phyloP scores from a whole-genome alignment of 345 rosid species.

The Salix brachista region DNA sequence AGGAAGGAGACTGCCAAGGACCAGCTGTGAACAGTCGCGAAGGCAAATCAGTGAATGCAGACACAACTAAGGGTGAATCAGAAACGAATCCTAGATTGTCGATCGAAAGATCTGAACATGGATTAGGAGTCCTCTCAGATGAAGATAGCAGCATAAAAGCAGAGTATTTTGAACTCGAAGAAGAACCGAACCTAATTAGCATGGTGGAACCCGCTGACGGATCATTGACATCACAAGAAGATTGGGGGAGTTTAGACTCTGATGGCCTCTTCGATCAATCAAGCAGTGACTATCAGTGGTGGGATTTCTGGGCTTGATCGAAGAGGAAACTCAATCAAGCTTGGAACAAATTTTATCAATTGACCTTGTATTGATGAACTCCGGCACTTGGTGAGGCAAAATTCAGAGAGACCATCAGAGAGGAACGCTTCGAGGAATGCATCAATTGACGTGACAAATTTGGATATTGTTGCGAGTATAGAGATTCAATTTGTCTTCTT shows the following conservation, averaged over 20 bases:
- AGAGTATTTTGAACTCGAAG: slow-evolving; percentile 58
- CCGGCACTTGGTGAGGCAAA: background rate
- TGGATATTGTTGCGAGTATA: background rate
- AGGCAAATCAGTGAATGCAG: slow-evolving; percentile 47
- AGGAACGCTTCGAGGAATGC: slow-evolving; percentile 1
- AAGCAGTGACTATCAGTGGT: slow-evolving; percentile 50
- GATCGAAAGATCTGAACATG: slow-evolving; percentile 29
- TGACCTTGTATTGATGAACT: background rate
- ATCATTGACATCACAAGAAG: slow-evolving; percentile 65
- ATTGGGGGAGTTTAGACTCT: slow-evolving; percentile 60
- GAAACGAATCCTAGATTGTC: slow-evolving; percentile 34
- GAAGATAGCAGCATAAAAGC: slow-evolving; percentile 47
- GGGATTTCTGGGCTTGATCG: slow-evolving; percentile 68
- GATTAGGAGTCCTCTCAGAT: slow-evolving; percentile 34
- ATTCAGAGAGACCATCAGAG: background rate
- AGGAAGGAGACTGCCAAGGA: slow-evolving; percentile 28
- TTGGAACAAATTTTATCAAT: slow-evolving; percentile 3
- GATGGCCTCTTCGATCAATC: slow-evolving; percentile 55
- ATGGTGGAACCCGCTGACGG: slow-evolving; percentile 58
- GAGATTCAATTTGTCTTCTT: background rate
- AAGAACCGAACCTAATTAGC: slow-evolving; percentile 46
- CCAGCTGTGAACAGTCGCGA: slow-evolving; percentile 26
- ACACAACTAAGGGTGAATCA: slow-evolving; percentile 24
- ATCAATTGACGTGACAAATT: background rate
- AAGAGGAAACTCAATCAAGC: background rate